Evolutionary conservation across 345 rosid species (phyloP).

Genomic region (Eucalyptus regnans): DNA sequence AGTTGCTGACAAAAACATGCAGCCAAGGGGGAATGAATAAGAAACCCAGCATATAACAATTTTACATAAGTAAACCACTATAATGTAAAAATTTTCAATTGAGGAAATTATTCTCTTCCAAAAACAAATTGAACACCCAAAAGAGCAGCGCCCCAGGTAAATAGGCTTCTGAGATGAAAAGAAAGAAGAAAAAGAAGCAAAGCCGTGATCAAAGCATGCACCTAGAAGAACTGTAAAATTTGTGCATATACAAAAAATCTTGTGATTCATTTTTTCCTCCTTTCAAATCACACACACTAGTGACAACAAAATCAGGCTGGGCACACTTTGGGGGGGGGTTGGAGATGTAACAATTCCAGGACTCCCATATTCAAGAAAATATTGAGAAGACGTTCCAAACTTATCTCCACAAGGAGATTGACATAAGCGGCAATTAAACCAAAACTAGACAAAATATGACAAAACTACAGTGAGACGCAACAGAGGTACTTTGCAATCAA

Average conservation of each 20-base stretch:
- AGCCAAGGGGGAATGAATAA: neutral
- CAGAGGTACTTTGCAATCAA: neutral
- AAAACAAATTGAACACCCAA: neutral
- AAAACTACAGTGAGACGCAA: neutral
- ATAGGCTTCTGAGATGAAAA: neutral
- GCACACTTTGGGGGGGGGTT: rapidly evolving
- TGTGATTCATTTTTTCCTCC: neutral
- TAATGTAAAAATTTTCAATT: neutral
- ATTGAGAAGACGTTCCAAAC: neutral
- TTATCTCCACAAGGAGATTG: neutral
- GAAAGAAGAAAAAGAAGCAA: neutral
- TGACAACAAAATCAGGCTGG: neutral
- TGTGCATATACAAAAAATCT: neutral
- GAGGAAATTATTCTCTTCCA: neutral
- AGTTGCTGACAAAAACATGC: slow-evolving; percentile 9
- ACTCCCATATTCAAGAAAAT: neutral
- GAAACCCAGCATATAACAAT: neutral
- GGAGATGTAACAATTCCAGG: neutral
- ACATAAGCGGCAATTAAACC: neutral
- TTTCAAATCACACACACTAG: neutral
- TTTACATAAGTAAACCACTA: neutral
- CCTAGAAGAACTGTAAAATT: neutral
- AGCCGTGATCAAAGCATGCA: neutral
- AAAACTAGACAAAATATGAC: neutral
- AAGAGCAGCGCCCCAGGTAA: neutral